phyloP scores from a whole-genome alignment of 768 basidiomycete species.

The Kondoa subrosea region DNA sequence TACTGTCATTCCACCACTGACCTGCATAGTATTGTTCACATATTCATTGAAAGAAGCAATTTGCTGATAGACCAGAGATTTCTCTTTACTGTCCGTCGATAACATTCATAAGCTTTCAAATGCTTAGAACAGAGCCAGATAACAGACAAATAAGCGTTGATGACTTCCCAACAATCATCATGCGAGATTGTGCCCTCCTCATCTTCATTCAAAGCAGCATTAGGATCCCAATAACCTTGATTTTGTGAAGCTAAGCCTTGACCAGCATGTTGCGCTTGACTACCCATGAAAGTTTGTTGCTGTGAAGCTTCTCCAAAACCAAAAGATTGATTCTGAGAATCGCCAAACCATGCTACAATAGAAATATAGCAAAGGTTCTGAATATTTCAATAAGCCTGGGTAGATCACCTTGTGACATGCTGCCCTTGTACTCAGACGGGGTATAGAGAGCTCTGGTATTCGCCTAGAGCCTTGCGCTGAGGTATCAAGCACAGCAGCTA shows the following conservation, averaged over 20 bases:
- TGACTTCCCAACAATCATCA: slow-evolving; percentile 7
- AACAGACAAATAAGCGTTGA: slow-evolving; percentile 6
- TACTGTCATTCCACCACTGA: too few species aligned
- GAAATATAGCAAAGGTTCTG: too few species aligned
- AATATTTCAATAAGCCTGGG: too few species aligned
- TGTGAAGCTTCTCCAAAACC: background rate
- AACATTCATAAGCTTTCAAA: background rate
- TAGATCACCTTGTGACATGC: too few species aligned
- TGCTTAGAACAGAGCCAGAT: background rate
- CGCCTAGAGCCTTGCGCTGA: too few species aligned
- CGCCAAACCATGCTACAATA: too few species aligned
- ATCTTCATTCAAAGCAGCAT: too few species aligned
- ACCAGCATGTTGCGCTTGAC: background rate
- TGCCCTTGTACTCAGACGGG: too few species aligned
- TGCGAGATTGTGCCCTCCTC: slow-evolving; percentile 1
- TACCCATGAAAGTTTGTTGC: background rate
- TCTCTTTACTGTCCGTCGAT: slow-evolving; percentile 43
- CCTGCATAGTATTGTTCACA: slow-evolving; percentile 98
- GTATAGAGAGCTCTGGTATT: too few species aligned
- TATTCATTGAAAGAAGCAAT: slow-evolving; percentile 98
- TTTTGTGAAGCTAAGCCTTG: too few species aligned
- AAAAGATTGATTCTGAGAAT: too few species aligned
- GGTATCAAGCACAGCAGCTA: too few species aligned
- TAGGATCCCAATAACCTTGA: background rate
- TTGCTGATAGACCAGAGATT: slow-evolving; percentile 93